Evolutionary conservation across 306 rosid species (phyloP).

Genomic region (Corylus avellana): DNA sequence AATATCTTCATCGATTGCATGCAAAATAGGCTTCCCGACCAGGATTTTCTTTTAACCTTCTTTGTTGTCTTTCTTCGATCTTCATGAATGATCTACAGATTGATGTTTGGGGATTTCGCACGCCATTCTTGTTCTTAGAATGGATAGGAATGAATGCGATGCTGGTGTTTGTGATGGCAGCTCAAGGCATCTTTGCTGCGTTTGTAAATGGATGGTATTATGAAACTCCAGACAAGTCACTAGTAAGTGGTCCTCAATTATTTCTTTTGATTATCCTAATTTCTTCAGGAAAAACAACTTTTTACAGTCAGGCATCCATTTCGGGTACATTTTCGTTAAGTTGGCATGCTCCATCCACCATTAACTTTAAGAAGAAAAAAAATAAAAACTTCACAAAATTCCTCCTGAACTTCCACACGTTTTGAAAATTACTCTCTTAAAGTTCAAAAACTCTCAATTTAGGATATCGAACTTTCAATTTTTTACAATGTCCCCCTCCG

Average conservation of each 20-base stretch:
- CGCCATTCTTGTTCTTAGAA: conserved; percentile 74
- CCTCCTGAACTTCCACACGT: no score
- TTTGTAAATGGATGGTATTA: conserved; percentile 89
- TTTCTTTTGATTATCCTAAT: background rate
- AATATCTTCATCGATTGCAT: background rate
- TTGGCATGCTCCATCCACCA: no score
- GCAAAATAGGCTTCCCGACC: background rate
- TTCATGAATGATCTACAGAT: conserved; percentile 44
- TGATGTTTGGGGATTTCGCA: conserved; percentile 73
- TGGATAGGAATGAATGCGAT: conserved; percentile 98
- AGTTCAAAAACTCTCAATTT: no score
- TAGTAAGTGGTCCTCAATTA: conserved; percentile 43
- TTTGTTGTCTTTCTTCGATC: background rate
- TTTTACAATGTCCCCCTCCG: no score
- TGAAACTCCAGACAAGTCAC: conserved; percentile 38
- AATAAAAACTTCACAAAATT: no score
- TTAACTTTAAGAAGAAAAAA: no score
- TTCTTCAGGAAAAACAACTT: no score
- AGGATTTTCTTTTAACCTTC: background rate
- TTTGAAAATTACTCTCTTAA: no score
- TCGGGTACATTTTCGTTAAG: no score
- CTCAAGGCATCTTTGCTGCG: conserved; percentile 84
- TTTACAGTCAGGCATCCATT: no score
- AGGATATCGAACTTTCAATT: no score
- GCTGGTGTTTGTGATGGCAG: conserved; percentile 90